Evolutionary conservation across 345 rosid species (phyloP).

Genomic region (Excoecaria cochinchinensis): DNA sequence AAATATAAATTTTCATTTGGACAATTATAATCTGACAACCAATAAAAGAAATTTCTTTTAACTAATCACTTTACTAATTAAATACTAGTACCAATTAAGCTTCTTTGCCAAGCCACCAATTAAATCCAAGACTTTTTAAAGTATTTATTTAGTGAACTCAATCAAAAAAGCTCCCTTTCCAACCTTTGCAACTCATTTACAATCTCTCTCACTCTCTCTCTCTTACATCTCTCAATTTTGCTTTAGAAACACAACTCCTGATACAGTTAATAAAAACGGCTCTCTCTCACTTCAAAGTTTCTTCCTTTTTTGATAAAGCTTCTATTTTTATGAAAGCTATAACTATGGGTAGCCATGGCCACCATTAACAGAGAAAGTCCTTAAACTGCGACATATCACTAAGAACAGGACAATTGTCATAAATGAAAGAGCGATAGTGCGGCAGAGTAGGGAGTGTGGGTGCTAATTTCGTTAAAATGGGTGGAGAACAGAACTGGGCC

Average conservation of each 20-base stretch:
- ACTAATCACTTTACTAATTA: too few species aligned
- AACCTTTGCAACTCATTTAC: not conserved
- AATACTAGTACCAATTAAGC: too few species aligned
- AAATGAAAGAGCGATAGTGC: not conserved
- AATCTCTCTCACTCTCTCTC: too few species aligned
- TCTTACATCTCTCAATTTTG: not conserved
- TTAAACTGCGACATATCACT: not conserved
- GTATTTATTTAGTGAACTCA: too few species aligned
- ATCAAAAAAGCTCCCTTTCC: too few species aligned
- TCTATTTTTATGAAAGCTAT: not conserved
- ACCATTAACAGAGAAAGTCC: not conserved
- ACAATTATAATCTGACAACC: too few species aligned
- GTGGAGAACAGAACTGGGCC: slow-evolving; percentile 21
- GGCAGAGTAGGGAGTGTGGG: not conserved
- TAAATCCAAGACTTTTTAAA: too few species aligned
- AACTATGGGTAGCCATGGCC: not conserved
- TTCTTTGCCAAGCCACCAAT: too few species aligned
- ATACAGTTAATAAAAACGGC: not conserved
- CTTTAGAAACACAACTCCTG: slow-evolving; percentile 2
- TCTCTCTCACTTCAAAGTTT: not conserved
- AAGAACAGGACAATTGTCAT: not conserved
- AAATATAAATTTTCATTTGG: too few species aligned
- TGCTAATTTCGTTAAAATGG: slow-evolving; percentile 8
- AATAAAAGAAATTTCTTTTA: too few species aligned
- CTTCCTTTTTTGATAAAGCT: not conserved